phyloP scores from a whole-genome alignment of 2,329 filamentous ascomycete species.

The Xylariales sp. region DNA sequence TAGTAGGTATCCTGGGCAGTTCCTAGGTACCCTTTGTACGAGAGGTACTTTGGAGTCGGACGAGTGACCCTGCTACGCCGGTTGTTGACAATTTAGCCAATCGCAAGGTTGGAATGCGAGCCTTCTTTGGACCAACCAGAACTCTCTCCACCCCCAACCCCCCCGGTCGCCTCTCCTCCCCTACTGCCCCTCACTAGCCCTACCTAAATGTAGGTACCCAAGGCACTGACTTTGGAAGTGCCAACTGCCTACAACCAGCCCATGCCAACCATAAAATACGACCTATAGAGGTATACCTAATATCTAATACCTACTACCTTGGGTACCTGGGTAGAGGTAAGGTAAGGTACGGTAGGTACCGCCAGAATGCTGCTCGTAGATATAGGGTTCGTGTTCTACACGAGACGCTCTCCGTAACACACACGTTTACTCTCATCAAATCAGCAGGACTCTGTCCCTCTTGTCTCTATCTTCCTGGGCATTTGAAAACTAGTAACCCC shows the following conservation, averaged over 20 bases:
- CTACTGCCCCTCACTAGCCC: too few relatives aligned
- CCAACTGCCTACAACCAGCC: background rate
- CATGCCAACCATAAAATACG: background rate
- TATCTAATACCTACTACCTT: too few relatives aligned
- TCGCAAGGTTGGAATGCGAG: background rate
- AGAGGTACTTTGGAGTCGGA: conserved; percentile 41
- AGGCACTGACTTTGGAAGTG: too few relatives aligned
- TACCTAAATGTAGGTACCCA: background rate
- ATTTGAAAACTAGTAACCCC: background rate
- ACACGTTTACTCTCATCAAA: conserved; percentile 12
- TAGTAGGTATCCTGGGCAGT: conserved; percentile 25
- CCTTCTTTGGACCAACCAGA: conserved; percentile 1
- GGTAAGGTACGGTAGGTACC: too few relatives aligned
- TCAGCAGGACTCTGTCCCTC: background rate
- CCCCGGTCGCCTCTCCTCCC: too few relatives aligned
- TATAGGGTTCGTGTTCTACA: background rate
- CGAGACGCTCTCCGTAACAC: conserved; percentile 4
- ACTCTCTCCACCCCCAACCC: background rate
- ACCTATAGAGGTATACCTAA: too few relatives aligned
- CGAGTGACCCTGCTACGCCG: conserved; percentile 37
- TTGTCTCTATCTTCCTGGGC: background rate
- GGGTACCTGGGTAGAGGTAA: too few relatives aligned
- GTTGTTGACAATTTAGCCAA: conserved; percentile 1
- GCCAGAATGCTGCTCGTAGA: too few relatives aligned
- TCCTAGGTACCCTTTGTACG: conserved; percentile 38